Conservation (phyloP, 1,284 basidiomycete species). For the Ustilago sp. region DNA sequence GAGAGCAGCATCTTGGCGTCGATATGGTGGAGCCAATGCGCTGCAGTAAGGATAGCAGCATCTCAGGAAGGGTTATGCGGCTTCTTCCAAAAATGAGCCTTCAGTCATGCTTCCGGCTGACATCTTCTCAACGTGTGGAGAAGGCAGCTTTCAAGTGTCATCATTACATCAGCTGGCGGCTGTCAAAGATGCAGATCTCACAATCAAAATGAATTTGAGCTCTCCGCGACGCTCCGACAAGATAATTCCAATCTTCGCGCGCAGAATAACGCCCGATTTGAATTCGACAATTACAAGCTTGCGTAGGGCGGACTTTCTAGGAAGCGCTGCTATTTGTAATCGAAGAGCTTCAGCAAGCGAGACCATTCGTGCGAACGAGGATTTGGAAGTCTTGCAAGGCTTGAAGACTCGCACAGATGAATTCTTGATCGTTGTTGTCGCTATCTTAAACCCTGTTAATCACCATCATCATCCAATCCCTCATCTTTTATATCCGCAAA, state of each 20-base stretch:
- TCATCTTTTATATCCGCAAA: slow-evolving; percentile 13
- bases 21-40: background rate
- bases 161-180: slow-evolving; percentile 8
- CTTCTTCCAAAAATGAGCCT: slow-evolving; percentile 3
- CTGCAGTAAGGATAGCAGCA: background rate
- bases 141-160: background rate
- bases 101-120: background rate
- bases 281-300: background rate
- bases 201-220: background rate
- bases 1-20: slow-evolving; percentile 28
- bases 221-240: slow-evolving; percentile 14
- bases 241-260: slow-evolving; percentile 19
- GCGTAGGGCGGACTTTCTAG: background rate
- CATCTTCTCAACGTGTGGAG: slow-evolving; percentile 17
- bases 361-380: slow-evolving; percentile 31
- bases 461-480: slow-evolving; percentile 31
- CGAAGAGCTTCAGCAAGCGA: slow-evolving; percentile 2
- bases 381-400: slow-evolving; percentile 8
- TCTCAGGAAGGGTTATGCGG: background rate
- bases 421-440: slow-evolving; percentile 16
- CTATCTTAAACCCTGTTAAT: background rate
- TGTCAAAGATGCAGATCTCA: background rate
- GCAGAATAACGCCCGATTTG: background rate
- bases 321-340: slow-evolving; percentile 36
- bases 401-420: background rate